Base-by-base conservation (phyloP, 2,329 filamentous ascomycete genomes). In the Stylonectria norvegica region DNA sequence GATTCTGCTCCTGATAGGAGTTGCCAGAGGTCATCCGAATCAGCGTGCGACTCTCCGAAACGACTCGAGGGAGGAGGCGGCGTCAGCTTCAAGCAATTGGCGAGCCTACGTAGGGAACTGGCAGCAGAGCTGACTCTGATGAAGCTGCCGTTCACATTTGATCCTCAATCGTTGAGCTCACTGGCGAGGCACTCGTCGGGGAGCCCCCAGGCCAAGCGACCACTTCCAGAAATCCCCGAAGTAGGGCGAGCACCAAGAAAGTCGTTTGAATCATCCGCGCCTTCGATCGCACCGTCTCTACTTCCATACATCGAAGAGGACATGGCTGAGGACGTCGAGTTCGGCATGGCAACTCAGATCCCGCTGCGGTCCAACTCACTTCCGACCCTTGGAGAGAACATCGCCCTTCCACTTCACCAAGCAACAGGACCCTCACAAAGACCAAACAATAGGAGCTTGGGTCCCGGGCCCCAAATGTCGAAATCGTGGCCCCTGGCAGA, bases 221-320 rank as follows among this genome's bases (percentile, higher is more conserved):
- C 54, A 9, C 43, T 57, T 9, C 54, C 54, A 12, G 43, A 56
- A 19, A 38, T 55, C 14, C 54, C 53, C 15, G 30, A 39, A 11
- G 42, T 29, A 15, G 36, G 16, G 16, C n/a, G 22, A 12, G n/a
- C n/a, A 8, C 14, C 31, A 5, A 37, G 40, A 7, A 38, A 40
- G 30, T 45, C 42, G 3, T 38, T 34, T 18, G 38, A 45, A 15
- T 38, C 40, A 10, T 35, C 18, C 17, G 20, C 43, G 15, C 38
- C 39, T 17, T 40, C 45, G 9, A 39, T 43, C 17, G 32, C 37
- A 9, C 41, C 40, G 2, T 52, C 50, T 20, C 34, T 46, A 6
- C 46, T 55, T 4, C 48, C 53, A 20, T 48, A 42, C 15, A 57
- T 57, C 12, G 47, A 50, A 16, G 53, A 57, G 35, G 49, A 52